Evolutionary conservation across 2,329 filamentous ascomycete species (phyloP), one percentile per base, ranked within the genome.

Genomic region (Fusarium sp.): DNA sequence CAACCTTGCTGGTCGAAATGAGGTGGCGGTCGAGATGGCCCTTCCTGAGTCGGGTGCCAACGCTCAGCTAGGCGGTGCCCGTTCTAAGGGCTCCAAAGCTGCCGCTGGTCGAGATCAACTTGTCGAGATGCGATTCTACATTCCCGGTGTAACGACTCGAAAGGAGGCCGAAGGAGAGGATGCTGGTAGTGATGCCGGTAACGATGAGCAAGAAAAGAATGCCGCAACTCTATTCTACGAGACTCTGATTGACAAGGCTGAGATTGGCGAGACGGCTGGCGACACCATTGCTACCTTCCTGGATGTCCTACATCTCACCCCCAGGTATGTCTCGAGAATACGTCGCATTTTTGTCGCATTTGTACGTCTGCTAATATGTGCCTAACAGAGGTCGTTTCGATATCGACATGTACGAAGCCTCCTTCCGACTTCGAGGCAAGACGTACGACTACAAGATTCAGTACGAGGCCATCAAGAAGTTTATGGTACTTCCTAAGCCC

Each of bases 361-460:
- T n/a, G 30, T 44, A 9, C 13, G 10, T 37, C 33, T 49, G 18
- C 62, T 70, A 49, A 70, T 33, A 9, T 37, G 40, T 42, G 51
- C 8, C 51, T 42, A 67, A 65, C 81, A 94, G 96, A 92, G 97
- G 96, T 79, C 95, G 96, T 72, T 99, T 99, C 86, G 96, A 98
- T 80, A 97, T 99, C 82, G 96, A 99, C 80, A 97, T 99, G 92
- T 99, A 99, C 86, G 96, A 98, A 80, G 91, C 89, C 16, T 98
- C 96, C 3, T 98, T 99, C 87, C 92, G 96, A 67, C 87, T 99
- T 66, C 95, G 96, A 71, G 96, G 96, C 76, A 99, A 99, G 83
- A 99, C 96, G 26, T 99, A 99, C 84, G 97, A 99, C 83, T 99
- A 99, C 89, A 99, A 99, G 87, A 98, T 99, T 71, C 94, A 97